Percentiles rank a stretch among this genome's conserved stretches.
Evolutionary conservation across 1,284 basidiomycete genomes (phyloP).

Genomic region (Mycena sp.): DNA sequence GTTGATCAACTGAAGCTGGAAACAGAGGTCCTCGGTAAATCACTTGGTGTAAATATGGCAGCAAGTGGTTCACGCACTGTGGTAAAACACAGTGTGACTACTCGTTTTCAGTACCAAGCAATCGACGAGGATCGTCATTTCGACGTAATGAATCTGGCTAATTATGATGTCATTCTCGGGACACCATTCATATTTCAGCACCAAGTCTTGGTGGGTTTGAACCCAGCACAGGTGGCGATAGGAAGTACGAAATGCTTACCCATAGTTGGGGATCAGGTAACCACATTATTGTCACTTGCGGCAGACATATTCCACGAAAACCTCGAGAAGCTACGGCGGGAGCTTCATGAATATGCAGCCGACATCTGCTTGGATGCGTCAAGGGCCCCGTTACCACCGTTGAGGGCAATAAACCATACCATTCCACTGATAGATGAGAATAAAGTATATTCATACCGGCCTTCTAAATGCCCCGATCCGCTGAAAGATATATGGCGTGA

Average conservation of each 20-base stretch:
- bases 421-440: conserved; percentile 42
- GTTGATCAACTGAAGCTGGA: conserved; percentile 44
- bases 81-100: not conserved
- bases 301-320: conserved; percentile 12
- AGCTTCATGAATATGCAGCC: conserved; percentile 23
- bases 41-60: conserved; percentile 31
- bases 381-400: conserved; percentile 38
- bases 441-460: conserved; percentile 28
- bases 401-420: conserved; percentile 42
- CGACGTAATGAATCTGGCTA: conserved; percentile 28
- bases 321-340: conserved; percentile 9
- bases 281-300: conserved; percentile 1
- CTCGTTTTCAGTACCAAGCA: conserved; percentile 25
- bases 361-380: conserved; percentile 33
- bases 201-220: conserved; percentile 26
- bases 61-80: conserved; percentile 4
- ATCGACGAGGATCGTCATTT: conserved; percentile 12
- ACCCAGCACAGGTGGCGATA: conserved; percentile 21
- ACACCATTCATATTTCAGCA: conserved; percentile 41
- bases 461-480: conserved; percentile 14
- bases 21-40: conserved; percentile 24
- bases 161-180: conserved; percentile 38
- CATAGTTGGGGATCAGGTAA: conserved; percentile 24
- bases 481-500: conserved; percentile 31
- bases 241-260: not conserved